Evolutionary conservation across 352 stramenopile species (phyloP).

Genomic region (Pilasporangium apinafurcum): DNA sequence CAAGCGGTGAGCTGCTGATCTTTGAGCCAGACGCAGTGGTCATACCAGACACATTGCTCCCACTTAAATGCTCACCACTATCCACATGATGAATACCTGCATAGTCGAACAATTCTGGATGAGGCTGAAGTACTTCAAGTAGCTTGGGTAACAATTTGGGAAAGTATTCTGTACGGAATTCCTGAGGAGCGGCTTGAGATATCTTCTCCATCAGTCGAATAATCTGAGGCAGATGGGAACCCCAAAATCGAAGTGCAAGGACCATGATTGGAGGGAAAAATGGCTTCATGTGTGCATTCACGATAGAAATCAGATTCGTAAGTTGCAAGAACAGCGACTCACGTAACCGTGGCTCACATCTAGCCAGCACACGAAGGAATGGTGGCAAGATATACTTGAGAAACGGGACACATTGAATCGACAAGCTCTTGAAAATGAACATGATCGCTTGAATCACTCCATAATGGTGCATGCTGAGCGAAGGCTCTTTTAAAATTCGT

Average conservation of each 20-base stretch:
- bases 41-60: too few relatives aligned
- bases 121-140: constrained; percentile 79
- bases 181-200: constrained; percentile 54
- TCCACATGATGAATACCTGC: constrained; percentile 24
- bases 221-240: constrained; percentile 93
- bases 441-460: constrained; percentile 98
- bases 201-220: constrained; percentile 94
- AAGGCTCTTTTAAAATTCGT: constrained; percentile 94
- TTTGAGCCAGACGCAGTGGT: too few relatives aligned
- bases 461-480: constrained; percentile 93
- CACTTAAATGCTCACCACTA: constrained; percentile 12
- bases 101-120: constrained; percentile 64
- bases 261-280: constrained; percentile 97
- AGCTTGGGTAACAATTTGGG: constrained; percentile 85
- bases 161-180: constrained; percentile 86
- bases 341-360: constrained; percentile 87
- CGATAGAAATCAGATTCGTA: constrained; percentile 93
- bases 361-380: constrained; percentile 92
- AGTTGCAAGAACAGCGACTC: constrained; percentile 97
- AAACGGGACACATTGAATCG: constrained; percentile 93
- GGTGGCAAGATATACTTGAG: constrained; percentile 96
- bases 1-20: constrained; percentile 4
- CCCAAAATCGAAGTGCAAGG: constrained; percentile 95
- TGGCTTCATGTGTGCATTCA: constrained; percentile 93
- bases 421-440: constrained; percentile 98